Evolutionary conservation across 306 rosid genomes (phyloP), one percentile per base, ranked within the genome.

Genomic region (Quercus mongolica): DNA sequence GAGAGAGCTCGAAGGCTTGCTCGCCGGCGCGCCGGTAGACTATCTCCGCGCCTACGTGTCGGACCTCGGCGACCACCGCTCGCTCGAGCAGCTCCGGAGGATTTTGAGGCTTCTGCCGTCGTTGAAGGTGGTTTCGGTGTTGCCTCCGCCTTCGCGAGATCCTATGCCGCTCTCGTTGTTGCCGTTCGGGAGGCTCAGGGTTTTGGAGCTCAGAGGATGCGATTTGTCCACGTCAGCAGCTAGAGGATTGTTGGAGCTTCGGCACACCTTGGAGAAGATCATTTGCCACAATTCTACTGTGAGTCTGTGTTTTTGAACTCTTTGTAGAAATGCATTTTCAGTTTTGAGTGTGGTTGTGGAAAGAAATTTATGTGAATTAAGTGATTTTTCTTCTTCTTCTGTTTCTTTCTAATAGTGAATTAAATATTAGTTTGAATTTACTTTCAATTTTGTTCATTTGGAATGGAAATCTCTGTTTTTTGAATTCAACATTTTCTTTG

Each of bases 51-150:
- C 99, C 17, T 95, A 95, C 69, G 89, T 95, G 5, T 91, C 97
- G 23, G 99, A 95, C 94, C 97, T 95, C 61, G 99, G 99, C 21
- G 99, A 95, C 75, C 96, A 95, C 91, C 99, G 99, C 46, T 98
- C 99, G 35, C 92, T 95, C 25, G 99, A 95, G 88, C 95, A 95
- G 86, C 94, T 95, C 49, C 90, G 97, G 2, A 79, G 99, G 87
- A 95, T 95, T 81, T 91, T 95, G 5, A 89, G 96, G 56, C 92
- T 92, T 4, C 88, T 95, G 14, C 90, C 97, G 20, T 91, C 96
- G 49, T 94, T 95, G 3, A 95, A 95, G 90, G 92, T 95, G 25
- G 97, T 93, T 44, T 91, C 99, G 15, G 92, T 88, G 56, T 79
- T 95, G 76, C 88, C 92, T 14, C 71, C 85, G 49, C 88, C 94